A percentile compares a stretch with the other conserved stretches of the same genome.
These are phyloP conservation scores for Angophora floribunda DNA, from an alignment of 345 rosid species.

Conservation along the genomic window DNA sequence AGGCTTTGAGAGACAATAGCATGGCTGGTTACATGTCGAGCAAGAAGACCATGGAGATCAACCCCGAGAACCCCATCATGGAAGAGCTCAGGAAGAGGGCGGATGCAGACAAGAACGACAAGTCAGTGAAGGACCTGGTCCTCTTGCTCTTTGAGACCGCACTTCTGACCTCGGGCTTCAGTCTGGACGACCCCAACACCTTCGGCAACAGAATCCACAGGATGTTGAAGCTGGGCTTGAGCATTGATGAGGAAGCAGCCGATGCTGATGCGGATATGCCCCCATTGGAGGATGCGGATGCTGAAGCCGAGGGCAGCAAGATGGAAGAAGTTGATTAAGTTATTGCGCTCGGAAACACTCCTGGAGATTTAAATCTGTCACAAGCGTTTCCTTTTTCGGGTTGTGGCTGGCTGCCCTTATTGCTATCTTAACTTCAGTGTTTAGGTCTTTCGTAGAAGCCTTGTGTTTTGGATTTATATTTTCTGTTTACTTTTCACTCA, in stretches of 20 bases:
- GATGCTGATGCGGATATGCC: constrained; percentile 76
- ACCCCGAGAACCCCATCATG: constrained; percentile 80
- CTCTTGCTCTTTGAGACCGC: constrained; percentile 75
- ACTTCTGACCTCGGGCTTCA: constrained; percentile 80
- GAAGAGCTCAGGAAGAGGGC: constrained; percentile 89
- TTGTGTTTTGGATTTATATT: neutral
- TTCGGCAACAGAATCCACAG: constrained; percentile 84
- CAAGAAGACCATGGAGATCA: constrained; percentile 92
- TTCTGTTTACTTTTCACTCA: neutral
- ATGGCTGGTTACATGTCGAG: constrained; percentile 87
- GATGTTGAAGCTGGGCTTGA: constrained; percentile 74
- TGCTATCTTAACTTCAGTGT: neutral
- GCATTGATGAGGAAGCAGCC: constrained; percentile 74
- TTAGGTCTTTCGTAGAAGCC: neutral
- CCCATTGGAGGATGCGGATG: constrained; percentile 61
- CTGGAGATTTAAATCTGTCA: neutral
- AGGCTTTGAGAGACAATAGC: constrained; percentile 75
- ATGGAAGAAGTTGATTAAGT: constrained; percentile 84
- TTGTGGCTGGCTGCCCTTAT: neutral
- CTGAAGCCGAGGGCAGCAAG: constrained; percentile 75
- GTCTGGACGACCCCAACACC: constrained; percentile 87
- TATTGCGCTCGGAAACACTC: neutral
- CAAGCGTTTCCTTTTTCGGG: neutral
- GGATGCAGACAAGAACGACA: constrained; percentile 72
- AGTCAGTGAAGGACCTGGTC: constrained; percentile 83